Conservation (phyloP, 805 yeast species). For the Metschnikowia bowlesiae region DNA sequence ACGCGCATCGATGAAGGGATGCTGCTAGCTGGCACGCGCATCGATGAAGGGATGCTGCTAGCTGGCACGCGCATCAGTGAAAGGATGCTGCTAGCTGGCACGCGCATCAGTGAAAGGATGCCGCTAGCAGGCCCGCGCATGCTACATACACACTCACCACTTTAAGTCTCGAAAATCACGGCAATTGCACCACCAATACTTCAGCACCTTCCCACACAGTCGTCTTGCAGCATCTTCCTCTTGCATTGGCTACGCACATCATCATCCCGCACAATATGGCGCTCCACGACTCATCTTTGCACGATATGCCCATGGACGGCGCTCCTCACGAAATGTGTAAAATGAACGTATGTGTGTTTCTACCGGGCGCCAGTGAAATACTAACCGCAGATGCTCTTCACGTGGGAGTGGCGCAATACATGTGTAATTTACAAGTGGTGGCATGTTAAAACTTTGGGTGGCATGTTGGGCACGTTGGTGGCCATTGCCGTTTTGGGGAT, state of each 20-base stretch:
- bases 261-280: background rate
- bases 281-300: background rate
- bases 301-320: slow-evolving; percentile 18
- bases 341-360: slow-evolving; percentile 42
- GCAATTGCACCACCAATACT: background rate
- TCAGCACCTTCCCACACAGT: background rate
- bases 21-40: too few relatives aligned
- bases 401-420: slow-evolving; percentile 70
- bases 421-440: slow-evolving; percentile 78
- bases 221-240: too few relatives aligned
- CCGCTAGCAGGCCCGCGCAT: too few relatives aligned
- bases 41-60: too few relatives aligned
- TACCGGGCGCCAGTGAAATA: background rate
- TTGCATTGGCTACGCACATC: background rate
- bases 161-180: too few relatives aligned
- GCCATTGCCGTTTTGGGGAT: slow-evolving; percentile 47
- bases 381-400: slow-evolving; percentile 56
- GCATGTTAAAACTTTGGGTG: slow-evolving; percentile 56
- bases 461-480: slow-evolving; percentile 49
- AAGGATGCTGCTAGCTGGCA: too few relatives aligned
- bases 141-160: too few relatives aligned
- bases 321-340: slow-evolving; percentile 36
- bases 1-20: too few relatives aligned
- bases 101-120: too few relatives aligned
- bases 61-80: too few relatives aligned